Conservation (phyloP, 495 filamentous ascomycete species). For the Annulohypoxylon stygium region DNA sequence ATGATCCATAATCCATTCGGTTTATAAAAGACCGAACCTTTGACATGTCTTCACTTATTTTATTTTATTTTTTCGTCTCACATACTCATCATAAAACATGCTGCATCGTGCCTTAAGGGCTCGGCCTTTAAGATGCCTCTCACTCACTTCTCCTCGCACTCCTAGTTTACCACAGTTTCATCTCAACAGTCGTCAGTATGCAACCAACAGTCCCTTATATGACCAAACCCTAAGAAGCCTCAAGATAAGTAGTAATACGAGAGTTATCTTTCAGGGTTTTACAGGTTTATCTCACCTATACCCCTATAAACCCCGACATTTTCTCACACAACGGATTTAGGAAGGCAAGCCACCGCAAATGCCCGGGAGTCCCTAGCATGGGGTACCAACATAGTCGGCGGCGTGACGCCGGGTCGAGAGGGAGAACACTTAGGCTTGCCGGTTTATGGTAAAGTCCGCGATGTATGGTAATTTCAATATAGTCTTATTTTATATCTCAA, state of each 20-base stretch:
- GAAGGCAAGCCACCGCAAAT: conserved; percentile 78
- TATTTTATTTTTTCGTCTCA: neutral
- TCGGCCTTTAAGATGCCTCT: neutral
- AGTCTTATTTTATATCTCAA: conserved; percentile 1
- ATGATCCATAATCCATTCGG: neutral
- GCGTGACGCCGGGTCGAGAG: conserved; percentile 81
- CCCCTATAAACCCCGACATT: neutral
- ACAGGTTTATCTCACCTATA: conserved; percentile 67
- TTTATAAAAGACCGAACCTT: conserved; percentile 1
- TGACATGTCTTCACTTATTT: neutral
- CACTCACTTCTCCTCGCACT: neutral
- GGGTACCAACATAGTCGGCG: conserved; percentile 90
- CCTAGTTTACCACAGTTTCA: neutral
- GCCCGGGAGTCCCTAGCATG: conserved; percentile 85
- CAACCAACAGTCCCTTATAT: conserved; percentile 59
- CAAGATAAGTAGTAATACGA: conserved; percentile 81
- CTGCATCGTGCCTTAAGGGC: conserved; percentile 12
- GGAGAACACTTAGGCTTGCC: conserved; percentile 86
- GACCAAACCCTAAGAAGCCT: conserved; percentile 79
- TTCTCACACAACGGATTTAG: conserved; percentile 41
- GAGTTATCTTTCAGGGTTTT: conserved; percentile 90
- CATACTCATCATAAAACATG: conserved; percentile 22
- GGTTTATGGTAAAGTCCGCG: conserved; percentile 78
- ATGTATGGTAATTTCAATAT: conserved; percentile 55
- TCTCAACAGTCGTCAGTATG: conserved; percentile 5